phyloP scores from a whole-genome alignment of 805 yeast species.

The Kazachstania africana region DNA sequence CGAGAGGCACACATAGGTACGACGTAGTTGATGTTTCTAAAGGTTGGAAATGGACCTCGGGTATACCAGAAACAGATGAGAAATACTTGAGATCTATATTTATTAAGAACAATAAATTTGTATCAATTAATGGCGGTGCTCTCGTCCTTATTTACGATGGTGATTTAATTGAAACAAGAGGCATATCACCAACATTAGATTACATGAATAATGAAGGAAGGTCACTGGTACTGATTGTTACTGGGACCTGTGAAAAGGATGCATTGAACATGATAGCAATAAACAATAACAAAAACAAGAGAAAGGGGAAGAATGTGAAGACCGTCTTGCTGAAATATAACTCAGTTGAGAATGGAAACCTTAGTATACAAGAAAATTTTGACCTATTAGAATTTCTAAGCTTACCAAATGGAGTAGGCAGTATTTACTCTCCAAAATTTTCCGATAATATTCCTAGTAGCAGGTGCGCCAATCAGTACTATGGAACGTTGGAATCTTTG shows the following conservation, averaged over 20 bases:
- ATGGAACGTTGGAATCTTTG: conserved; percentile 20
- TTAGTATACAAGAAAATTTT: conserved; percentile 16
- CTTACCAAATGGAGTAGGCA: conserved; percentile 17
- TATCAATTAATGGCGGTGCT: conserved; percentile 12
- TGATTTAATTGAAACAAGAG: conserved; percentile 15
- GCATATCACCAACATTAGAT: conserved; percentile 19
- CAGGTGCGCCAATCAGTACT: conserved; percentile 18
- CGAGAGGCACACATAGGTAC: conserved; percentile 14
- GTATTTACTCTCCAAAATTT: conserved; percentile 20
- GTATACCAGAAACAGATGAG: conserved; percentile 19
- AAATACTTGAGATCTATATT: conserved; percentile 21
- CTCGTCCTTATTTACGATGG: conserved; percentile 22
- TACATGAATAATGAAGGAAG: conserved; percentile 15
- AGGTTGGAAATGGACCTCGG: conserved; percentile 23
- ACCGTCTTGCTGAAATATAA: conserved; percentile 15
- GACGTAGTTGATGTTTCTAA: conserved; percentile 23
- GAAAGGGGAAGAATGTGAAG: conserved; percentile 11
- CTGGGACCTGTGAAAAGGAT: conserved; percentile 21
- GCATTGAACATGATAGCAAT: conserved; percentile 22
- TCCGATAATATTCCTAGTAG: conserved; percentile 22
- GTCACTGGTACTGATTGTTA: conserved; percentile 16
- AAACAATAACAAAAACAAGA: conserved; percentile 21
- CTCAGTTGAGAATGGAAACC: conserved; percentile 7
- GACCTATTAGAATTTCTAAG: conserved; percentile 17
- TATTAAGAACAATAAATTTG: conserved; percentile 15